These are phyloP conservation scores for Paraphaeosphaeria sporulosa DNA, from an alignment of 2,329 filamentous ascomycete species.

Conservation along the genomic window DNA sequence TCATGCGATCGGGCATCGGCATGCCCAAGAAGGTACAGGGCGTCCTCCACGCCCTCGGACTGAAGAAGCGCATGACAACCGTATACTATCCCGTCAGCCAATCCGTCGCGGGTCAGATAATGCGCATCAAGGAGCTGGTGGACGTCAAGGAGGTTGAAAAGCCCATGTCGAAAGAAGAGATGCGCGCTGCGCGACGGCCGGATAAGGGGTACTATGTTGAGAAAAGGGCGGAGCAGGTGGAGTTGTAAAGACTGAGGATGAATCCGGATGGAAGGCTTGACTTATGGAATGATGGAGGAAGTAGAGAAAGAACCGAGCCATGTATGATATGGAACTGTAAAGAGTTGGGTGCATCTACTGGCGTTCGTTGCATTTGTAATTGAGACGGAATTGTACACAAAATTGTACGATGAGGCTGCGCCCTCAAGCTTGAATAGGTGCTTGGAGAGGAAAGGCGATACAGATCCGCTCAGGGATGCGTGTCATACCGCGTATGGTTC, in stretches of 20 bases:
- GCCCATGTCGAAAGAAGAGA: constrained; percentile 69
- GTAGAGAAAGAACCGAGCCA: not conserved
- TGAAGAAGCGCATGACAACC: constrained; percentile 82
- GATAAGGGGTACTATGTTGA: constrained; percentile 84
- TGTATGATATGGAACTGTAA: not conserved
- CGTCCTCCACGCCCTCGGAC: constrained; percentile 83
- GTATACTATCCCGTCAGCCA: constrained; percentile 88
- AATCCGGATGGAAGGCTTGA: too few species aligned
- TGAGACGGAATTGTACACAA: not conserved
- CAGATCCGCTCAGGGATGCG: not conserved
- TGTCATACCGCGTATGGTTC: not conserved
- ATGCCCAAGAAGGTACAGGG: constrained; percentile 78
- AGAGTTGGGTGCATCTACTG: not conserved
- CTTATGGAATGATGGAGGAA: too few species aligned
- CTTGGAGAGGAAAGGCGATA: too few species aligned
- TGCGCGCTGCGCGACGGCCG: constrained; percentile 75
- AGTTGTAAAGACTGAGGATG: not conserved
- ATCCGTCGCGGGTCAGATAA: constrained; percentile 86
- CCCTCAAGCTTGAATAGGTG: not conserved
- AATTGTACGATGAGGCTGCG: not conserved
- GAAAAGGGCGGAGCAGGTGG: constrained; percentile 48
- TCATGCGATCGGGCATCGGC: constrained; percentile 88
- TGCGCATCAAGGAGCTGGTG: constrained; percentile 93
- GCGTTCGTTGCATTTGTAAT: not conserved
- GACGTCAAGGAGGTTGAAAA: constrained; percentile 78